A percentile compares a stretch with the other conserved stretches of the same genome.
Conservation (phyloP, 768 basidiomycete genomes). For the Candolleomyces efflorescens region DNA sequence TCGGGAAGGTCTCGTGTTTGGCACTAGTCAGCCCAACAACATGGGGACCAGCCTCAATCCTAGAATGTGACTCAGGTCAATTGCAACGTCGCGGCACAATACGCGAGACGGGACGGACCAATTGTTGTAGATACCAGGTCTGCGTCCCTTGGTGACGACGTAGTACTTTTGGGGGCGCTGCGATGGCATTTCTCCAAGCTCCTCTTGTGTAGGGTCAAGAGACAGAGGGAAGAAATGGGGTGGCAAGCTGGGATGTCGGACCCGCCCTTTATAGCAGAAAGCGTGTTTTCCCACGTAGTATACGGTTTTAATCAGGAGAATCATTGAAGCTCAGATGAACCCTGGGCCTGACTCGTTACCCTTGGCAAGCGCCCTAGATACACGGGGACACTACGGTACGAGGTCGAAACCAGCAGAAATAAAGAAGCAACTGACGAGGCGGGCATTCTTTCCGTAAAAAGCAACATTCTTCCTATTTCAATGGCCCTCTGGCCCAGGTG, state of each 20-base stretch:
- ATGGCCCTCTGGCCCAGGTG: background rate
- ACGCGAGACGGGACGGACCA: conserved; percentile 25
- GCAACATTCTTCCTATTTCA: background rate
- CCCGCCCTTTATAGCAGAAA: conserved; percentile 1
- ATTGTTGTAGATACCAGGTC: conserved; percentile 34
- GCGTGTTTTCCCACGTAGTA: conserved; percentile 2
- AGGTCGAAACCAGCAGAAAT: no score
- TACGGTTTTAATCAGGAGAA: background rate
- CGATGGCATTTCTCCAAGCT: conserved; percentile 6
- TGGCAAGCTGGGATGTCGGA: conserved; percentile 13
- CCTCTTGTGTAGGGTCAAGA: background rate
- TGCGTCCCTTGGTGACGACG: conserved; percentile 34
- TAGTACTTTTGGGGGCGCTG: conserved; percentile 34
- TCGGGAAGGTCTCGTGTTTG: background rate
- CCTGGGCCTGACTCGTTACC: background rate
- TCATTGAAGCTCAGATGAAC: conserved; percentile 6
- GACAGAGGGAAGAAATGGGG: conserved; percentile 2
- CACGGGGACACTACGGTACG: background rate
- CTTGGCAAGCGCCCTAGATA: background rate
- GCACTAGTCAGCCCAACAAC: background rate
- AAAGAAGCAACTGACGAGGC: no score
- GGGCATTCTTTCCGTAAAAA: background rate
- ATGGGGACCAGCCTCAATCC: background rate
- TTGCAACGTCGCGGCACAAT: background rate
- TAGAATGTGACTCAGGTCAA: background rate